Evolutionary conservation across 2,329 filamentous ascomycete species (phyloP).

Genomic region (Helminthosporium solani): DNA sequence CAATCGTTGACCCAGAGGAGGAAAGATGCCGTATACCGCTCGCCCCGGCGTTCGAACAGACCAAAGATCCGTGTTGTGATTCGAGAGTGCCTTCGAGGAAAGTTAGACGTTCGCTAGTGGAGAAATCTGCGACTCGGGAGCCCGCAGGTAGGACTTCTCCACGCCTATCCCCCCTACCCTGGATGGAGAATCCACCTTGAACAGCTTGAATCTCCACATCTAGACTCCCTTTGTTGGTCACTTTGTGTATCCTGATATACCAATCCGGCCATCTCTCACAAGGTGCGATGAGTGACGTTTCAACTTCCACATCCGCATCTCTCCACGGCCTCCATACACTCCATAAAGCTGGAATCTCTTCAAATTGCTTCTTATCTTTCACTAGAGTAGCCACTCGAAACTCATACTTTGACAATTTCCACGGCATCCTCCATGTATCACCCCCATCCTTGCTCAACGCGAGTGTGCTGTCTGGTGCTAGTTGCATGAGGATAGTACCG

Average conservation of each 20-base stretch:
- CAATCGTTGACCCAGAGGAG: background rate
- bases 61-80: slow-evolving; percentile 7
- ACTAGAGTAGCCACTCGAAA: slow-evolving; percentile 10
- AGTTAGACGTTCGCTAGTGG: background rate
- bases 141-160: slow-evolving; percentile 22
- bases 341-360: slow-evolving; percentile 14
- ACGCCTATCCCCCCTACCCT: slow-evolving; percentile 21
- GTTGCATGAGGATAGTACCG: slow-evolving; percentile 42
- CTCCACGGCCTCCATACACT: slow-evolving; percentile 35
- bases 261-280: slow-evolving; percentile 31
- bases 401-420: slow-evolving; percentile 22
- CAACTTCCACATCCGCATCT: slow-evolving; percentile 26
- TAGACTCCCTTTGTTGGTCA: slow-evolving; percentile 12
- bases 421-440: slow-evolving; percentile 44
- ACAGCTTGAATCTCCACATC: slow-evolving; percentile 10
- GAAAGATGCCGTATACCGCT: slow-evolving; percentile 24
- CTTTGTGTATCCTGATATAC: slow-evolving; percentile 26
- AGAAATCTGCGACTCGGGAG: background rate
- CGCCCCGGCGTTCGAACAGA: slow-evolving; percentile 31
- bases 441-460: slow-evolving; percentile 42
- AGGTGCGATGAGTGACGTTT: slow-evolving; percentile 26
- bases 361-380: slow-evolving; percentile 1
- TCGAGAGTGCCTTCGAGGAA: slow-evolving; percentile 24
- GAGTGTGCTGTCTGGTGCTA: slow-evolving; percentile 44
- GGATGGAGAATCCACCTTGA: slow-evolving; percentile 34